Base-by-base conservation (phyloP, 1,284 basidiomycete genomes). In the Malassezia japonica region DNA sequence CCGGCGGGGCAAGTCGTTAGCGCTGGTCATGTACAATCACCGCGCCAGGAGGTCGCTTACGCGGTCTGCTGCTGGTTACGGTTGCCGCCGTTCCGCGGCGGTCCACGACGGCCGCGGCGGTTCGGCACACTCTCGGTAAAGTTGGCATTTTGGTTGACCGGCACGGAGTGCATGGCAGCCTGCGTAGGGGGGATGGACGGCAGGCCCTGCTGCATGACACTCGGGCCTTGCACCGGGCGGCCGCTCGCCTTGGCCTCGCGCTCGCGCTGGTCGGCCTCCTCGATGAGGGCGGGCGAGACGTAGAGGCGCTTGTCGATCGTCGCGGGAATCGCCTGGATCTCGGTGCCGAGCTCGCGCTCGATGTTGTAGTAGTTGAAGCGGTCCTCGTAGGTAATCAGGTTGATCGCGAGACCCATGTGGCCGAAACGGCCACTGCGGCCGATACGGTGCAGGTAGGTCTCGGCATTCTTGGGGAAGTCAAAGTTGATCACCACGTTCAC, bases 401-500 rank as follows among this genome's bases (percentile, higher is more conserved):
- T 96, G 76, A 98, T 96, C 35, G 94, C 92, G 43, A 98, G 79
- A 75, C 92, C 94, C 57, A 95, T 78, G 75, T 98, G 94, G 51
- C 94, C 92, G 73, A 92, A 96, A 48, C 94, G 86, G 53, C 94
- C 94, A 8, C 88, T 91, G 60, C 92, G 88, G 75, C 92, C 92
- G 71, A 96, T 92, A 58, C 90, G 84, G 76, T 98, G 92, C 27
- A 98, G 82, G 76, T 98, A 98, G 2, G 91, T 95, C 76, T 98
- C 92, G 50, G 87, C 87, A 71, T 92, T 95, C 80, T 95, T 94
- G 57, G 92, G 92, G 76, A 98, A 95, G 75, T 95, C 91, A 74
- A 98, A 98, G 79, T 96, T 96, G 80, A 98, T 96, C 69, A 98
- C 92, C 67, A 96, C 92, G 75, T 98, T 98, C 59, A 98, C 92